A percentile compares a stretch with the other conserved stretches of the same genome.
Conservation (phyloP, 2,329 filamentous ascomycete genomes). For the Acrodontium crateriforme region DNA sequence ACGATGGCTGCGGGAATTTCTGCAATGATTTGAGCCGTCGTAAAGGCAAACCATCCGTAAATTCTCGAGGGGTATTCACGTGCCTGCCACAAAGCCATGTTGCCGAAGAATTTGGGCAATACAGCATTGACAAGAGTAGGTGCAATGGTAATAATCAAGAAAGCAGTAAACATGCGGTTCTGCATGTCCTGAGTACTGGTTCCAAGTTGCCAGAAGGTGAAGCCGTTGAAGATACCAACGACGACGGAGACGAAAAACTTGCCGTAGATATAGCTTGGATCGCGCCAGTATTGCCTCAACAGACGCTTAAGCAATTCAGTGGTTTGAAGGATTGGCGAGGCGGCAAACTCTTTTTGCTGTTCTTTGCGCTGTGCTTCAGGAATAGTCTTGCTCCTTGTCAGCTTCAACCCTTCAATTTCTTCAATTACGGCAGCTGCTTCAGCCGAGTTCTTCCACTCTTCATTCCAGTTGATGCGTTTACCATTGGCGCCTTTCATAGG, state of each 20-base stretch:
- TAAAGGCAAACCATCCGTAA: conserved; percentile 66
- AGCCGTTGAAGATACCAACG: conserved; percentile 59
- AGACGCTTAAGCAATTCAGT: conserved; percentile 53
- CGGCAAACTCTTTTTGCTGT: conserved; percentile 43
- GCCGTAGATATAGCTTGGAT: conserved; percentile 62
- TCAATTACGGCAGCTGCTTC: conserved; percentile 44
- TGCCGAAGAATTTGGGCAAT: conserved; percentile 64
- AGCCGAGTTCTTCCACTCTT: conserved; percentile 56
- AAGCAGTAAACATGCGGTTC: conserved; percentile 62
- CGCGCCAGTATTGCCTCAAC: conserved; percentile 61
- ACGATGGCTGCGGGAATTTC: conserved; percentile 61
- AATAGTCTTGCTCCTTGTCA: conserved; percentile 37
- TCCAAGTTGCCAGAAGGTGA: conserved; percentile 61
- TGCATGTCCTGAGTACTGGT: conserved; percentile 56
- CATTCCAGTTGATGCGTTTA: conserved; percentile 54
- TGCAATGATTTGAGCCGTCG: conserved; percentile 55
- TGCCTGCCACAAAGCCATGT: conserved; percentile 58
- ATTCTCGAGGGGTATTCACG: conserved; percentile 61
- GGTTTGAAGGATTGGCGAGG: conserved; percentile 49
- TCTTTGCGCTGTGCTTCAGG: conserved; percentile 23
- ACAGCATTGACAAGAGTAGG: conserved; percentile 60
- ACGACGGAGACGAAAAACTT: conserved; percentile 61
- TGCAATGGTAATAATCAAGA: conserved; percentile 44
- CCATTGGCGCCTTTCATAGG: conserved; percentile 39
- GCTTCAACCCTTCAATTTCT: conserved; percentile 53